A percentile compares a stretch with the other conserved stretches of the same genome.
Conservation (phyloP, 2,329 filamentous ascomycete species). For the Dryadomyces quercus-mongolicae region DNA sequence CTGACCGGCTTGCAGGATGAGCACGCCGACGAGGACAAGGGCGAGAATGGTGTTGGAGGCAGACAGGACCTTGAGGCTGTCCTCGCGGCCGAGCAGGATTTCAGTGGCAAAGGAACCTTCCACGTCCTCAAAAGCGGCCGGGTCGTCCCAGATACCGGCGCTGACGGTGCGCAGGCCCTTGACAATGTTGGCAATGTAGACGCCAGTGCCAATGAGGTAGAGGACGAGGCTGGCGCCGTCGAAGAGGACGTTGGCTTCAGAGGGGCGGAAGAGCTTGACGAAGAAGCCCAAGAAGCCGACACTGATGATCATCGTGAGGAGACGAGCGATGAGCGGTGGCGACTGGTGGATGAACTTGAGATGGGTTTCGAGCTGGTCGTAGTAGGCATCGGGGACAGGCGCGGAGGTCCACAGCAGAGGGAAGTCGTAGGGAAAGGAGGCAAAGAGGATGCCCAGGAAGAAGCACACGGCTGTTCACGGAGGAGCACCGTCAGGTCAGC, state of each 20-base stretch:
- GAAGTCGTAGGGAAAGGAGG: slow-evolving; percentile 91
- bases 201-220: slow-evolving; percentile 77
- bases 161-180: slow-evolving; percentile 82
- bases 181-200: slow-evolving; percentile 94
- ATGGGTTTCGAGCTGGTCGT: slow-evolving; percentile 77
- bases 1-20: slow-evolving; percentile 89
- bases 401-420: slow-evolving; percentile 71
- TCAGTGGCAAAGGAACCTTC: slow-evolving; percentile 40
- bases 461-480: slow-evolving; percentile 66
- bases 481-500: slow-evolving; percentile 5
- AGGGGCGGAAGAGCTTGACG: slow-evolving; percentile 87
- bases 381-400: slow-evolving; percentile 54
- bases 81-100: slow-evolving; percentile 66
- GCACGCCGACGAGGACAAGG: slow-evolving; percentile 76
- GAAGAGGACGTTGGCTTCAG: slow-evolving; percentile 91
- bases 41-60: slow-evolving; percentile 95
- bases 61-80: slow-evolving; percentile 78
- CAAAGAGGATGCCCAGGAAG: slow-evolving; percentile 97
- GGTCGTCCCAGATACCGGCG: slow-evolving; percentile 47
- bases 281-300: slow-evolving; percentile 82
- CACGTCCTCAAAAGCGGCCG: slow-evolving; percentile 24
- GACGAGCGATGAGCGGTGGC: slow-evolving; percentile 80
- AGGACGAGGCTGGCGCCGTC: slow-evolving; percentile 71
- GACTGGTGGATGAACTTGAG: slow-evolving; percentile 84
- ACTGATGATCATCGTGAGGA: slow-evolving; percentile 86